phyloP scores from a whole-genome alignment of 148 eudicot genomes.

The Chenopodium formosanum region DNA sequence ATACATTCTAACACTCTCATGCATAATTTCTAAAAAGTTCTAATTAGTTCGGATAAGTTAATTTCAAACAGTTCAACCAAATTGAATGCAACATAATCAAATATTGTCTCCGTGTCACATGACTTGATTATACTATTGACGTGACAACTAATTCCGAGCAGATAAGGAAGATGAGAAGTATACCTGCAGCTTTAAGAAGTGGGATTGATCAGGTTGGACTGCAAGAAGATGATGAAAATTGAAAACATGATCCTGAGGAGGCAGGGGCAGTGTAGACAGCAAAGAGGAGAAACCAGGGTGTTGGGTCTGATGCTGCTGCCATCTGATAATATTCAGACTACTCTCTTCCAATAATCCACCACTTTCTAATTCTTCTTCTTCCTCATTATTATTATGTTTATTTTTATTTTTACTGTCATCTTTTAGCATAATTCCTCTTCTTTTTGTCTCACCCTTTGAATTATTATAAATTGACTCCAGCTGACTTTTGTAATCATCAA shows the following conservation, averaged over 20 bases:
- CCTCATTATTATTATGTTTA: not conserved
- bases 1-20: too few relatives aligned
- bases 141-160: not conserved
- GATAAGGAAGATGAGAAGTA: not conserved
- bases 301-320: conserved; percentile 22
- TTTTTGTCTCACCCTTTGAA: conserved; percentile 18
- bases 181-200: conserved; percentile 23
- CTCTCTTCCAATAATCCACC: conserved; percentile 4
- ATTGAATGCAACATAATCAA: too few relatives aligned
- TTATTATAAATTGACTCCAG: conserved; percentile 28
- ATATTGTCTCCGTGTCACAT: not conserved
- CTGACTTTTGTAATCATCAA: conserved; percentile 32
- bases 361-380: not conserved
- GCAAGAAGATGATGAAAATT: not conserved
- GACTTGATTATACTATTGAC: not conserved
- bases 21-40: too few relatives aligned
- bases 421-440: not conserved
- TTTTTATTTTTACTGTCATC: not conserved
- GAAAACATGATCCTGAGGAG: conserved; percentile 13
- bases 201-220: conserved; percentile 2
- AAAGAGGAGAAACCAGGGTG: not conserved
- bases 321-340: conserved; percentile 30
- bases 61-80: too few relatives aligned
- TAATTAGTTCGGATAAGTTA: too few relatives aligned
- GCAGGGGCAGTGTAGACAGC: conserved; percentile 3